These are phyloP conservation scores for Orychophragmus violaceus DNA, from an alignment of 345 rosid genomes.

Conservation along the genomic window DNA sequence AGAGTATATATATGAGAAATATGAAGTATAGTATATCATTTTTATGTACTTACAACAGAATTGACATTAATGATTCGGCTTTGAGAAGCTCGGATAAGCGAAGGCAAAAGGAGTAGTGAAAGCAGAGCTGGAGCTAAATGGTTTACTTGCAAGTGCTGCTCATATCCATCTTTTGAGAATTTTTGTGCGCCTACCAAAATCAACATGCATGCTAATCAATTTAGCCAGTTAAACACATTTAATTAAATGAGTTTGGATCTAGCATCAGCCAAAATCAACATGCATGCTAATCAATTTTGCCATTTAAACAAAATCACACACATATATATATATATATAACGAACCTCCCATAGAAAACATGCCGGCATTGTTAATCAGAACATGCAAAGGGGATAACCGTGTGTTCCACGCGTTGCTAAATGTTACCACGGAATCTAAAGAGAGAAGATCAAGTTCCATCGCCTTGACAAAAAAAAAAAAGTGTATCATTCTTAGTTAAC, in stretches of 20 bases:
- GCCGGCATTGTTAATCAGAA: conserved; percentile 85
- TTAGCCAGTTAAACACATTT: background rate
- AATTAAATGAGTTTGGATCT: background rate
- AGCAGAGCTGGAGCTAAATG: too few relatives aligned
- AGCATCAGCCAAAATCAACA: too few relatives aligned
- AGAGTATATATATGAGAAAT: background rate
- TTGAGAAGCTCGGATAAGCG: conserved; percentile 69
- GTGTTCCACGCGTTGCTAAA: conserved; percentile 74
- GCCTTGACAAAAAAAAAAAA: conserved; percentile 32
- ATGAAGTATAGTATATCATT: background rate
- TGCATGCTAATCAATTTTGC: too few relatives aligned
- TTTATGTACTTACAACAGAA: conserved; percentile 81
- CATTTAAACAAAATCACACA: too few relatives aligned
- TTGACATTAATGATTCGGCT: too few relatives aligned
- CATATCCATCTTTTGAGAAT: conserved; percentile 74
- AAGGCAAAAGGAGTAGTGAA: conserved; percentile 72
- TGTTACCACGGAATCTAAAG: conserved; percentile 65
- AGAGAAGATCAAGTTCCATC: conserved; percentile 89
- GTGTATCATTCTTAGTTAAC: background rate
- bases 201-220: background rate
- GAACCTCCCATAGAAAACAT: conserved; percentile 90
- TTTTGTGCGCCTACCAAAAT: conserved; percentile 53
- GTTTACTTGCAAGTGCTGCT: conserved; percentile 88
- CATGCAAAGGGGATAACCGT: conserved; percentile 56
- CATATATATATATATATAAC: too few relatives aligned